Evolutionary conservation across 352 stramenopile genomes (phyloP).

Genomic region (Phytophthora sp.): DNA sequence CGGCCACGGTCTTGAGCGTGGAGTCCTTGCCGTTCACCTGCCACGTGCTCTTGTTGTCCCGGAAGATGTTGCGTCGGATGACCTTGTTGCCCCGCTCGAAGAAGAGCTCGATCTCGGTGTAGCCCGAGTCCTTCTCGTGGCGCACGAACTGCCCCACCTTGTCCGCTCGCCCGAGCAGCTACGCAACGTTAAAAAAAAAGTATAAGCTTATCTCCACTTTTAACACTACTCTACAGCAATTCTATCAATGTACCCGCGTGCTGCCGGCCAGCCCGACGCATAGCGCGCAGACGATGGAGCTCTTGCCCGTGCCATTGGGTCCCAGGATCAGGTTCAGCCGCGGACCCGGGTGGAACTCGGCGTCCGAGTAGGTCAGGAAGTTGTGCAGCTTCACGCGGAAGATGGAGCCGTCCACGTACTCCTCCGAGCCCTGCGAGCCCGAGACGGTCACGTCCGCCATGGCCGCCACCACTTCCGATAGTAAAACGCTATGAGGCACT

Average conservation of each 20-base stretch:
- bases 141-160: conserved; percentile 93
- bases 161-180: conserved; percentile 94
- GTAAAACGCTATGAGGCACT: neutral
- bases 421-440: conserved; percentile 46
- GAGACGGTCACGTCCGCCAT: conserved; percentile 31
- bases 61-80: conserved; percentile 93
- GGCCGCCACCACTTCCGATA: conserved; percentile 5
- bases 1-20: conserved; percentile 70
- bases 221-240: neutral
- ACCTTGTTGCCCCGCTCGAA: conserved; percentile 77
- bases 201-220: neutral
- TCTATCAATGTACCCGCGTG: conserved; percentile 69
- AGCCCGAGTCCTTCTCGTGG: conserved; percentile 85
- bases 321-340: conserved; percentile 98
- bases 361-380: conserved; percentile 94
- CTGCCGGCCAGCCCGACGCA: conserved; percentile 96
- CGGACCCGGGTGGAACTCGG: conserved; percentile 90
- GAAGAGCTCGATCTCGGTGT: conserved; percentile 95
- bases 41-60: conserved; percentile 88
- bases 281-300: conserved; percentile 97
- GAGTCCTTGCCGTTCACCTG: conserved; percentile 74
- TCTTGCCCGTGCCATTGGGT: conserved; percentile 96
- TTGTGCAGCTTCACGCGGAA: conserved; percentile 93
- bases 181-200: neutral
- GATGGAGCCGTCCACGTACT: conserved; percentile 90